Evolutionary conservation across 306 rosid genomes (phyloP), one percentile per base, ranked within the genome.

Genomic region (Sicyos edulis): DNA sequence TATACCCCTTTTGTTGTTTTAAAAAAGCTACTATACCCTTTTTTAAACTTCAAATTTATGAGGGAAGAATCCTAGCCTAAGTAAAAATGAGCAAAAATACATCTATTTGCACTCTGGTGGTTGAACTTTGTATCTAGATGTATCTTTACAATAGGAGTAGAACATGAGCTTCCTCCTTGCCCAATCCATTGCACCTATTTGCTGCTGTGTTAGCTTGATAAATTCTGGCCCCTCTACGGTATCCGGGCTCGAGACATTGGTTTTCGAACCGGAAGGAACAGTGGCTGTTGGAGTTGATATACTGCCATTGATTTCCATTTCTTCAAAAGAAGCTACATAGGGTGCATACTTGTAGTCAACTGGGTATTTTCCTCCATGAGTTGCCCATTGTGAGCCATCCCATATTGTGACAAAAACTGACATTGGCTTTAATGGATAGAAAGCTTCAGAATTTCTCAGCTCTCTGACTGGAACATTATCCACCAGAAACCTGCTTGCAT

Each of bases 381-480:
- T 93, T 52, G 98, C 98, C 98, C 98, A 93, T 9, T 88, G 74
- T 77, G 98, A 93, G 2, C 86, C 98, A 79, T 93, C 98, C 98
- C 98, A 93, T 83, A 93, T 90, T 59, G 98, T 93, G 15, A 92
- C 91, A 67, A 74, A 86, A 8, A 93, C 75, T 12, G 97, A 87
- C 98, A 93, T 93, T 5, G 98, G 91, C 60, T 93, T 93, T 73
- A 83, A 87, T 70, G 98, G 96, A 64, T 78, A 92, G 21, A 84
- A 64, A 1, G 79, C 73, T 19, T 10, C 80, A 74, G 77, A 84
- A 60, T 85, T 87, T 22, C 22, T 58, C 77, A 88, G 85, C 82
- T 93, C 97, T 47, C 98, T 87, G 45, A 93, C 83, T 9, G 98
- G 98, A 70, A 93, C 58, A 10, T 86, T 93, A 85, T 93, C 98